Evolutionary conservation across 2,329 filamentous ascomycete species (phyloP).

Genomic region (Pyricularia sp.): DNA sequence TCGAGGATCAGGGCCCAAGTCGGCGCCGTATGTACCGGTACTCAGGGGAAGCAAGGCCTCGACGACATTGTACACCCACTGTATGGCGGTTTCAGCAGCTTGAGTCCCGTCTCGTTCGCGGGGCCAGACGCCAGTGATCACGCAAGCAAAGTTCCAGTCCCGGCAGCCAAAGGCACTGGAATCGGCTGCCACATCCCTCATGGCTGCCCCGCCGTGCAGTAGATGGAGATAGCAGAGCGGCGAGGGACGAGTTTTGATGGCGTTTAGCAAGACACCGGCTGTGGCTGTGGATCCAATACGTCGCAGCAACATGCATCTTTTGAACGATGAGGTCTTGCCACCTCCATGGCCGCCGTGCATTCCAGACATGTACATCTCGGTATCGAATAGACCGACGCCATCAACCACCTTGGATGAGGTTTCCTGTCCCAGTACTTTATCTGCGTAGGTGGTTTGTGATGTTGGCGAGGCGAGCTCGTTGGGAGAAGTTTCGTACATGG

Average conservation of each 20-base stretch:
- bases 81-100: constrained; percentile 24
- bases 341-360: constrained; percentile 51
- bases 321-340: constrained; percentile 54
- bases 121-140: constrained; percentile 53
- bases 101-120: constrained; percentile 39
- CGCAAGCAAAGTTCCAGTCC: constrained; percentile 55
- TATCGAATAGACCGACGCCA: constrained; percentile 41
- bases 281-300: constrained; percentile 27
- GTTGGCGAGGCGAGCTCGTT: constrained; percentile 8
- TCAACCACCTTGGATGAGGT: constrained; percentile 28
- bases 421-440: constrained; percentile 23
- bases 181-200: constrained; percentile 31
- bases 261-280: constrained; percentile 27
- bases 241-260: constrained; percentile 38
- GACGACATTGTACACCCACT: constrained; percentile 49
- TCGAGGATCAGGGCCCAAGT: constrained; percentile 53
- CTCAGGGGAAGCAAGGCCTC: constrained; percentile 36
- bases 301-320: constrained; percentile 53
- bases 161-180: constrained; percentile 53
- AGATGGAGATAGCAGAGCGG: constrained; percentile 52
- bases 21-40: constrained; percentile 46
- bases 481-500: constrained; percentile 29
- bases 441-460: constrained; percentile 8
- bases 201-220: constrained; percentile 46
- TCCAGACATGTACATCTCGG: constrained; percentile 49